Evolutionary conservation across 345 rosid genomes (phyloP).

Genomic region (Populus davidiana): DNA sequence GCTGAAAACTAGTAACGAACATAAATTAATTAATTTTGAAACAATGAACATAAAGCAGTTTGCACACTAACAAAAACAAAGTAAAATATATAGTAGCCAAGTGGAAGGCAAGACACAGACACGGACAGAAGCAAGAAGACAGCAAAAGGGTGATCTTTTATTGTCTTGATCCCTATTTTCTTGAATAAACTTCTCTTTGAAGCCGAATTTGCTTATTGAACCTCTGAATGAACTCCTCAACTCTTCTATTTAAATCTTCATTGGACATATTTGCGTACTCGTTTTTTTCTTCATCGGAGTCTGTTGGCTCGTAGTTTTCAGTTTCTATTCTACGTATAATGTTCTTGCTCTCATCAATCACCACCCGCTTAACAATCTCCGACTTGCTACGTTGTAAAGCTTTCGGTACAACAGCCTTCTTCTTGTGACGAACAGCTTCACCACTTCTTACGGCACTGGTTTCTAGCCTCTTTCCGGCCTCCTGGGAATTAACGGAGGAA

Average conservation of each 20-base stretch:
- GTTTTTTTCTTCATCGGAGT: constrained; percentile 29
- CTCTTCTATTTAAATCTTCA: constrained; percentile 66
- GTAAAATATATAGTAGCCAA: not conserved
- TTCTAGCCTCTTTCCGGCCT: constrained; percentile 1
- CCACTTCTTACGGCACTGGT: not conserved
- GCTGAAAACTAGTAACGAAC: too few relatives aligned
- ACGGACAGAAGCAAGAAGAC: not conserved
- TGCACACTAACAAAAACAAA: not conserved
- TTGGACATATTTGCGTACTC: constrained; percentile 65
- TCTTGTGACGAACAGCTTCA: constrained; percentile 7
- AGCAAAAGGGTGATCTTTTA: not conserved
- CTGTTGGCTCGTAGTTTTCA: not conserved
- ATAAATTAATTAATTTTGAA: too few relatives aligned
- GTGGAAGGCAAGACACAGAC: not conserved
- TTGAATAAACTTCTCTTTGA: constrained; percentile 26
- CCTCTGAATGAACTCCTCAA: constrained; percentile 67
- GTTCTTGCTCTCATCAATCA: constrained; percentile 32
- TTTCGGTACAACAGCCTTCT: constrained; percentile 9
- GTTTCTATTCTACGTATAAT: constrained; percentile 13
- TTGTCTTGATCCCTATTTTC: not conserved
- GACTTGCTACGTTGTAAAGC: constrained; percentile 38
- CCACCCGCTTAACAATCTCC: constrained; percentile 30
- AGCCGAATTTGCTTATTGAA: constrained; percentile 58
- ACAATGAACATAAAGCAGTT: not conserved
- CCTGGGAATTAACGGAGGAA: not conserved